Percentiles rank a stretch among this genome's conserved stretches.
These are phyloP conservation scores for Pythium myriotylum DNA, from an alignment of 352 stramenopile species.

Conservation along the genomic window DNA sequence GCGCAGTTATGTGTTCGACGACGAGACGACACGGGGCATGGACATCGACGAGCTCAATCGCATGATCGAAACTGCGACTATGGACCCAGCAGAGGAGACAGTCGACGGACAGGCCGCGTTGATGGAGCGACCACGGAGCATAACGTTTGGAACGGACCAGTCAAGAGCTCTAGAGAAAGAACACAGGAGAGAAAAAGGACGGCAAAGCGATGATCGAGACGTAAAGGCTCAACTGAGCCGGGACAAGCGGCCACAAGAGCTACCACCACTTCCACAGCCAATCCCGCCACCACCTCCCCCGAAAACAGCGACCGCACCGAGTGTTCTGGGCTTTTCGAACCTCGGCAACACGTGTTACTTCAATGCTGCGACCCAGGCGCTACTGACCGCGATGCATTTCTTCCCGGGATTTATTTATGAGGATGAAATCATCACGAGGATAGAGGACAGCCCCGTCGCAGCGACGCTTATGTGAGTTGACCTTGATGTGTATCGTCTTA, in stretches of 20 bases:
- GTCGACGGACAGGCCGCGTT: neutral
- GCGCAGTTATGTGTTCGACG: conserved; percentile 18
- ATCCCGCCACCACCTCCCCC: neutral
- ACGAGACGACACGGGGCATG: neutral
- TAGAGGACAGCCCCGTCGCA: conserved; percentile 88
- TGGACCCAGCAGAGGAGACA: neutral
- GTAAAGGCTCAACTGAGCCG: too few relatives aligned
- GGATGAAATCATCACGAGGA: conserved; percentile 51
- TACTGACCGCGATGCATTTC: conserved; percentile 89
- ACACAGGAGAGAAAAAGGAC: neutral
- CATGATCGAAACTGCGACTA: neutral
- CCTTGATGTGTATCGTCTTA: too few relatives aligned
- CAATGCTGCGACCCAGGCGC: conserved; percentile 87
- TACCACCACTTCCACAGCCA: too few relatives aligned
- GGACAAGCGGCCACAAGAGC: too few relatives aligned
- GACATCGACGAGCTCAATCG: neutral
- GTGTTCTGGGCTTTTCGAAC: conserved; percentile 79
- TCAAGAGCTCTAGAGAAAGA: neutral
- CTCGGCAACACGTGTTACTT: conserved; percentile 96
- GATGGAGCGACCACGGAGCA: conserved; percentile 1
- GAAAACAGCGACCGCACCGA: conserved; percentile 6
- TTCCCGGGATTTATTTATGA: conserved; percentile 58
- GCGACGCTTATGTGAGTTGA: conserved; percentile 63
- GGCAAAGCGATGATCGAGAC: too few relatives aligned
- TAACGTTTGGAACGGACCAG: conserved; percentile 5